Conservation (phyloP, 352 stramenopile species). For the Peronosclerospora sorghi region DNA sequence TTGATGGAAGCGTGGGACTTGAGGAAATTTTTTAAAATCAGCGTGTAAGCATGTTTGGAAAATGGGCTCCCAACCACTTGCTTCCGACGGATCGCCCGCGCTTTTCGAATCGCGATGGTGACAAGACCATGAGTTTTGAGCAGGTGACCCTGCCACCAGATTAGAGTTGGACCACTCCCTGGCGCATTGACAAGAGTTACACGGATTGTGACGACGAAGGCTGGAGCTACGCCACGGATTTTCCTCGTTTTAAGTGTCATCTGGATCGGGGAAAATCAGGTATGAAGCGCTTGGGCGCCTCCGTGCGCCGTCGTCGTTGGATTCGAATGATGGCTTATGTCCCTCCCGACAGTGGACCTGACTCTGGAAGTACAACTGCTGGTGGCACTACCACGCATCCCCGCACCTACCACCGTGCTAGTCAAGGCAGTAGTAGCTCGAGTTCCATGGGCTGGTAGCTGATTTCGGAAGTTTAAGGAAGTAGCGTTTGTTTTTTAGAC, state of each 20-base stretch:
- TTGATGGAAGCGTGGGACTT: constrained; percentile 63
- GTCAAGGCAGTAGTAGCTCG: constrained; percentile 21
- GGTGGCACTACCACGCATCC: background rate
- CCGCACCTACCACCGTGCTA: constrained; percentile 13
- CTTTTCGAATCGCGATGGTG: constrained; percentile 74
- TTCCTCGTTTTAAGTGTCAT: constrained; percentile 78
- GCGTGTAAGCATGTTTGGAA: constrained; percentile 79
- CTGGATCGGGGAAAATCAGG: constrained; percentile 69
- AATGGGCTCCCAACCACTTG: constrained; percentile 74
- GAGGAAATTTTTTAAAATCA: constrained; percentile 86
- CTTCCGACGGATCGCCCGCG: constrained; percentile 63
- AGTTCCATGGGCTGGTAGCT: no score
- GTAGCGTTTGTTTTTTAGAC: no score
- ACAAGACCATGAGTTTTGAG: constrained; percentile 53
- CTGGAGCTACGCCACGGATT: no score
- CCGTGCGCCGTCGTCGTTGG: no score
- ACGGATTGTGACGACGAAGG: constrained; percentile 80
- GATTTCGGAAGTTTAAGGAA: no score
- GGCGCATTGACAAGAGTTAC: constrained; percentile 83
- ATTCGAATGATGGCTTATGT: constrained; percentile 81
- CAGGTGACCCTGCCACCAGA: no score
- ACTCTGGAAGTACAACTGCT: constrained; percentile 4
- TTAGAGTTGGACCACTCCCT: constrained; percentile 80
- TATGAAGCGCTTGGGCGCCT: constrained; percentile 77
- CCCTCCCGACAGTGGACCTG: constrained; percentile 27